Conservation (phyloP, 768 basidiomycete species). For the Fistulinella prunicolor region DNA sequence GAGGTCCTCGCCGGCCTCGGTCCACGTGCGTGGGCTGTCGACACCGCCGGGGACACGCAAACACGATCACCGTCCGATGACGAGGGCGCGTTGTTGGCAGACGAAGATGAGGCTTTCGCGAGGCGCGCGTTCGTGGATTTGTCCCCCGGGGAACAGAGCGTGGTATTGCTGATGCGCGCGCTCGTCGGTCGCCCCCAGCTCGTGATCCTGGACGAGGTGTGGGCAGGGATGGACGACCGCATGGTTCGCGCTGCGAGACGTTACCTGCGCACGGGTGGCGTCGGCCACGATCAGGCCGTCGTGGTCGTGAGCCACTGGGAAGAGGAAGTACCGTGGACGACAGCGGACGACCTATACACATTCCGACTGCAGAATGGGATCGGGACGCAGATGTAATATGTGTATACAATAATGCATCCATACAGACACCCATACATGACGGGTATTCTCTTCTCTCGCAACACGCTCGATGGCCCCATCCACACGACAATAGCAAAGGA, state of each 20-base stretch:
- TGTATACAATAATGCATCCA: too few relatives aligned
- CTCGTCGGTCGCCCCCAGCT: slow-evolving; percentile 72
- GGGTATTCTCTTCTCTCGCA: too few relatives aligned
- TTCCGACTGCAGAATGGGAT: slow-evolving; percentile 37
- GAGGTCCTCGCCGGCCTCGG: slow-evolving; percentile 66
- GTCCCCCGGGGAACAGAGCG: slow-evolving; percentile 69
- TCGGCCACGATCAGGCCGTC: slow-evolving; percentile 64
- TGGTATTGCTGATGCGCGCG: slow-evolving; percentile 83
- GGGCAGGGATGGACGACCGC: slow-evolving; percentile 85
- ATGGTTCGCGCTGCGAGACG: slow-evolving; percentile 65
- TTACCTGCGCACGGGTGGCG: slow-evolving; percentile 56
- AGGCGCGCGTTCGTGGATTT: slow-evolving; percentile 57
- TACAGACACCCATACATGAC: too few relatives aligned
- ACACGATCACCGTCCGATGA: too few relatives aligned
- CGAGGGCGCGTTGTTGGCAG: too few relatives aligned
- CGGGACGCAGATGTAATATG: slow-evolving; percentile 19
- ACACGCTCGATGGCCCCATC: too few relatives aligned
- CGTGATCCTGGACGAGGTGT: slow-evolving; percentile 87
- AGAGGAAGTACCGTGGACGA: slow-evolving; percentile 84
- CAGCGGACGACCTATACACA: slow-evolving; percentile 47
- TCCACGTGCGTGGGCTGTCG: slow-evolving; percentile 47
- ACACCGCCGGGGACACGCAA: background rate
- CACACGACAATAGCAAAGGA: too few relatives aligned
- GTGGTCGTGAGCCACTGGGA: slow-evolving; percentile 90
- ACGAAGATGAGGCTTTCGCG: slow-evolving; percentile 43